phyloP scores from a whole-genome alignment of 208 protist species.

The Leishmania mexicana region DNA sequence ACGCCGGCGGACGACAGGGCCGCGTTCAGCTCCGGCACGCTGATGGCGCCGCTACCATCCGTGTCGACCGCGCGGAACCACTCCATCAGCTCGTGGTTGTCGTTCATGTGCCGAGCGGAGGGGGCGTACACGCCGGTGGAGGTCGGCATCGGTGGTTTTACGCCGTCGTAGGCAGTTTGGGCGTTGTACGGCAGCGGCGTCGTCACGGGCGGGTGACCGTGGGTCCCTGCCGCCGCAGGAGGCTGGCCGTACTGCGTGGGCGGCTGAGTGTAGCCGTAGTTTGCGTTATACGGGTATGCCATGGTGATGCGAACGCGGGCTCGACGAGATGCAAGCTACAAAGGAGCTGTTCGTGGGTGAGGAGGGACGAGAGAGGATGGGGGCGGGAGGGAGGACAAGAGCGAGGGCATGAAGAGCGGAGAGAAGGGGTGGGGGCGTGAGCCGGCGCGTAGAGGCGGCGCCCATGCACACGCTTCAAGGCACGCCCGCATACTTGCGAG shows the following conservation, averaged over 20 bases:
- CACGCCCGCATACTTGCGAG: not conserved
- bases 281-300: slow-evolving; percentile 6
- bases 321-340: not conserved
- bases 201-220: slow-evolving; percentile 12
- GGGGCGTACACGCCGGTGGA: slow-evolving; percentile 34
- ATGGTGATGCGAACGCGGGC: not conserved
- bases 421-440: not conserved
- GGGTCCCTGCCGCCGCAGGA: not conserved
- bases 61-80: slow-evolving; percentile 86
- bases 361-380: not conserved
- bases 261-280: not conserved
- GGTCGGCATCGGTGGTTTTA: slow-evolving; percentile 12
- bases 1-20: slow-evolving; percentile 64
- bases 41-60: slow-evolving; percentile 71
- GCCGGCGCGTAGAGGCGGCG: not conserved
- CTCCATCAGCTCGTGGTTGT: slow-evolving; percentile 49
- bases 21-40: slow-evolving; percentile 72
- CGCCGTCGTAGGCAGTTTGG: slow-evolving; percentile 20
- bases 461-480: not conserved
- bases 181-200: slow-evolving; percentile 32
- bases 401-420: not conserved
- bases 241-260: not conserved
- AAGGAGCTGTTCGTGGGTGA: not conserved
- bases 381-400: not conserved
- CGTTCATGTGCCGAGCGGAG: slow-evolving; percentile 19